Percentiles rank a stretch among this genome's conserved stretches.
These are phyloP conservation scores for Solanum piurae DNA, from an alignment of 257 asterid species.

Conservation along the genomic window DNA sequence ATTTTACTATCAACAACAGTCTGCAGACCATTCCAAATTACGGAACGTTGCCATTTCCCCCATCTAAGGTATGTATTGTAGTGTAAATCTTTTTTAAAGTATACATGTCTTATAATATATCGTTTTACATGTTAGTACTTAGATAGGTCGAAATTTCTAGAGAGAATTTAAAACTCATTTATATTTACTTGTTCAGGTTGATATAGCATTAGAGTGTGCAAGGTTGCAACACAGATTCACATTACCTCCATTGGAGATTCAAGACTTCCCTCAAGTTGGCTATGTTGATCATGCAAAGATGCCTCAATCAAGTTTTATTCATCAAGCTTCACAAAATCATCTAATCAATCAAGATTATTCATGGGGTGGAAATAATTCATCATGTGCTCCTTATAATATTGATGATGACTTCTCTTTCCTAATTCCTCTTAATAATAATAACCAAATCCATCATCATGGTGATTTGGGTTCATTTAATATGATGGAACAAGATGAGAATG, in stretches of 20 bases:
- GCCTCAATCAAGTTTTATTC: not conserved
- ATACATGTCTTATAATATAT: too few relatives aligned
- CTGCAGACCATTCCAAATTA: constrained; percentile 27
- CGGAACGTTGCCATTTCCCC: constrained; percentile 37
- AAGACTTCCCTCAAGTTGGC: constrained; percentile 35
- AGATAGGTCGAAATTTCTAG: too few relatives aligned
- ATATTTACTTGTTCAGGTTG: constrained; percentile 34
- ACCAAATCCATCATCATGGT: constrained; percentile 15
- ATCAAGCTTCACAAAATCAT: constrained; percentile 54
- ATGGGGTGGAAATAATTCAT: constrained; percentile 27
- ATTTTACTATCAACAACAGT: constrained; percentile 23
- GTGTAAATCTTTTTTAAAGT: not conserved
- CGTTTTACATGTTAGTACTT: not conserved
- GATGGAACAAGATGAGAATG: constrained; percentile 21
- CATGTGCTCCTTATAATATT: not conserved
- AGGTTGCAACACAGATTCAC: constrained; percentile 68
- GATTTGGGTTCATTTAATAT: constrained; percentile 20
- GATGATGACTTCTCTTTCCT: constrained; percentile 62
- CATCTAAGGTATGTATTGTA: constrained; percentile 42
- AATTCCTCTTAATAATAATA: constrained; percentile 7
- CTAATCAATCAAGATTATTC: constrained; percentile 41
- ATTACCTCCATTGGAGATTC: constrained; percentile 67
- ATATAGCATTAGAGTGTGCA: constrained; percentile 83
- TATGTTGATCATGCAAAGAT: constrained; percentile 20
- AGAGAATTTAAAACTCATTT: not conserved